phyloP scores from a whole-genome alignment of 179 eudicot genomes.

The Pouteria campechiana region DNA sequence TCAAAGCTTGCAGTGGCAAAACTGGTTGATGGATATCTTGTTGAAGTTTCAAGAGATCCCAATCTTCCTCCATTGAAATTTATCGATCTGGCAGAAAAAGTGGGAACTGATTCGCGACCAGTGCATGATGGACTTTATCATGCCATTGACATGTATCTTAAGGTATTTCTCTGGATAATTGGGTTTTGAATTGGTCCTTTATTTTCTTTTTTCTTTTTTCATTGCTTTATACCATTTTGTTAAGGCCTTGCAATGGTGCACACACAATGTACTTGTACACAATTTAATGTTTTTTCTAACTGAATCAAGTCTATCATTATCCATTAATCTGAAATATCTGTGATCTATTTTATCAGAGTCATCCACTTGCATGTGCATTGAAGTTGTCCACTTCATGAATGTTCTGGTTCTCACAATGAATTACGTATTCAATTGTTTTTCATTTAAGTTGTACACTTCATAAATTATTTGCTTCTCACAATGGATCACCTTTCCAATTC shows the following conservation, averaged over 20 bases:
- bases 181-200: not conserved
- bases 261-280: too few relatives aligned
- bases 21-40: conserved; percentile 54
- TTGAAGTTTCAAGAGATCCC: conserved; percentile 54
- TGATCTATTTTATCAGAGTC: too few relatives aligned
- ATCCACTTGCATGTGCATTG: too few relatives aligned
- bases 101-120: conserved; percentile 39
- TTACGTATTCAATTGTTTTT: too few relatives aligned
- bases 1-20: conserved; percentile 57
- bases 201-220: not conserved
- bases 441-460: too few relatives aligned
- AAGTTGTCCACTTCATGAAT: too few relatives aligned
- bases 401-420: too few relatives aligned
- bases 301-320: too few relatives aligned
- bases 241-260: not conserved
- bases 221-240: not conserved
- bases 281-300: too few relatives aligned
- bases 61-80: conserved; percentile 35
- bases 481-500: too few relatives aligned
- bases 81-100: conserved; percentile 43
- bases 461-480: too few relatives aligned
- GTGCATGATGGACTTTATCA: conserved; percentile 72
- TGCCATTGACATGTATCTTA: conserved; percentile 72
- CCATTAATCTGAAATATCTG: too few relatives aligned
- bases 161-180: conserved; percentile 23